Percentiles rank a stretch among this genome's conserved stretches.
Evolutionary conservation across 78 protist species (phyloP).

Genomic region (Parvularia atlantis): DNA sequence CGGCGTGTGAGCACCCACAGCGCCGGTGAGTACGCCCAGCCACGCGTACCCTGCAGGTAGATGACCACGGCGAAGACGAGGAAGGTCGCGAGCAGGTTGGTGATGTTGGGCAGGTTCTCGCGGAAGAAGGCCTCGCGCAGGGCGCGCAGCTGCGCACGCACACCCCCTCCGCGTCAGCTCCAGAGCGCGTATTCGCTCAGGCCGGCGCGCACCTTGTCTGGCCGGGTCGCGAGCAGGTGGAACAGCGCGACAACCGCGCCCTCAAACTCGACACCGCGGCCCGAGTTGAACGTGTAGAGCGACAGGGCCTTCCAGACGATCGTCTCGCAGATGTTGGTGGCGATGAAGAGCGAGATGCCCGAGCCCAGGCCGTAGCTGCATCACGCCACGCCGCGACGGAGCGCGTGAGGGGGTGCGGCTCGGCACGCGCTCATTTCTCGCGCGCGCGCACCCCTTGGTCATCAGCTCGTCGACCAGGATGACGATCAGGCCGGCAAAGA

Average conservation of each 20-base stretch:
- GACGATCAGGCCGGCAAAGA: slow-evolving; percentile 93
- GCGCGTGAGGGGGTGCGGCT: too few relatives aligned
- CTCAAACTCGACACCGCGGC: slow-evolving; percentile 98
- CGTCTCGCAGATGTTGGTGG: slow-evolving; percentile 99
- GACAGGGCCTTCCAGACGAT: slow-evolving; percentile 98
- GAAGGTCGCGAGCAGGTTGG: slow-evolving; percentile 95
- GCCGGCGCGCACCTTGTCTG: slow-evolving; percentile 84
- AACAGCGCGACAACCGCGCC: slow-evolving; percentile 98
- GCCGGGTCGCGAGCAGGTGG: slow-evolving; percentile 74
- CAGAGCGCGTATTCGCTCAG: too few relatives aligned
- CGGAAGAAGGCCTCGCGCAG: slow-evolving; percentile 97
- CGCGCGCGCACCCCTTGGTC: too few relatives aligned
- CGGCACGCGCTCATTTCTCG: too few relatives aligned
- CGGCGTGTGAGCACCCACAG: neutral
- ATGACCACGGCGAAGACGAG: slow-evolving; percentile 94
- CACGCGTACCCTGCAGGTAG: slow-evolving; percentile 79
- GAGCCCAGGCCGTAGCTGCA: slow-evolving; percentile 98
- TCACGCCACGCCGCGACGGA: too few relatives aligned
- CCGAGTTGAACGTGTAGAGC: slow-evolving; percentile 95
- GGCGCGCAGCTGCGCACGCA: too few relatives aligned
- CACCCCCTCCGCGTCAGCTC: too few relatives aligned
- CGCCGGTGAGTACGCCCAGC: neutral
- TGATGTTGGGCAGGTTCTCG: slow-evolving; percentile 95
- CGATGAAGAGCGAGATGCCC: slow-evolving; percentile 99
- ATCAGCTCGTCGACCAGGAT: slow-evolving; percentile 95